Base-by-base conservation (phyloP, 1,284 basidiomycete species). In the Phlebopus sp. region DNA sequence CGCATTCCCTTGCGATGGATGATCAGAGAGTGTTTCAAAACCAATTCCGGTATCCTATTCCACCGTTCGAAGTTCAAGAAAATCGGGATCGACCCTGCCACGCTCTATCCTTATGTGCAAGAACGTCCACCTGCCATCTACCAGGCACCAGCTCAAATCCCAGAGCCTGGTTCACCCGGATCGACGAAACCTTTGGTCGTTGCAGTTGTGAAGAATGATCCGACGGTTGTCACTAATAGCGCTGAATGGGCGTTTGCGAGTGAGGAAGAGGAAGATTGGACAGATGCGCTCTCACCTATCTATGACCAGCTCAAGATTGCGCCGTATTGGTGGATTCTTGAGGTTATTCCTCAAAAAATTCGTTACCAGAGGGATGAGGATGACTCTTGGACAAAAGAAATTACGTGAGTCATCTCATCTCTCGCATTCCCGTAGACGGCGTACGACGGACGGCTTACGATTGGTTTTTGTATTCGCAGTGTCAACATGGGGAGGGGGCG, bases 1-100 rank as follows among this genome's bases (percentile, higher is more conserved):
- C 72, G 75, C 19, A 79, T 80, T 36, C 67, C 78, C 4, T 62
- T 79, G 14, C 74, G 77, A 1, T 79, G 77, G 77, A 79, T 79
- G 77, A 69, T 79, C 46, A 72, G 77, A 29, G 69, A 84, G 54
- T 77, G 76, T 51, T 79, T 81, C 67, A 61, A 66, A 11, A 53
- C 72, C 19, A 60, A 74, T 4, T 75, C 74, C 0, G 80, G 79
- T 1, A 78, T 82, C 41, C 64, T 76, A 42, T 81, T 81, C 63
- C 69, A 79, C 51, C 60, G 68, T 2, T 71, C 74, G 37, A 67
- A 71, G 53, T 72, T 82, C 51, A 69, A 67, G 39, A 53, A 62
- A 2, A 62, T 79, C 17, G 81, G 81, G 0, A 59, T 83, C 53
- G 77, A 82, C 49, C 69, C 69, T 0, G 54, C 53, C 3, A 66